phyloP scores from a whole-genome alignment of 2,329 filamentous ascomycete species.

The Dissoconium aciculare region DNA sequence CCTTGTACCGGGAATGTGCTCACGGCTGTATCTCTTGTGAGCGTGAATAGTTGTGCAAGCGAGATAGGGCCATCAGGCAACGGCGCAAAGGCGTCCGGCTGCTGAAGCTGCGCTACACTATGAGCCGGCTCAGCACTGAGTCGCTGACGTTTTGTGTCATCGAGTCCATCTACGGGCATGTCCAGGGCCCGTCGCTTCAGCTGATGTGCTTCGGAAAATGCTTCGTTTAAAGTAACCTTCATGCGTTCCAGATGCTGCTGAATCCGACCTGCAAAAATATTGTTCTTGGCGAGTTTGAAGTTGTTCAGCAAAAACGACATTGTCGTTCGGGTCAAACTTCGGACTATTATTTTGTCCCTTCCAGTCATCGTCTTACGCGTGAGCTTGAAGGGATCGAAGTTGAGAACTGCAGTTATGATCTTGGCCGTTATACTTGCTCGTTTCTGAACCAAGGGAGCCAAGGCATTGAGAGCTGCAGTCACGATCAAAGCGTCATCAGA shows the following conservation, averaged over 20 bases:
- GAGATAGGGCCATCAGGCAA: slow-evolving; percentile 62
- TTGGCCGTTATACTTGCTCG: slow-evolving; percentile 70
- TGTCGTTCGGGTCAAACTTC: slow-evolving; percentile 89
- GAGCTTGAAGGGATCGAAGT: slow-evolving; percentile 79
- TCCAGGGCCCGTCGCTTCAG: slow-evolving; percentile 56
- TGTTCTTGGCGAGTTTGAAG: slow-evolving; percentile 67
- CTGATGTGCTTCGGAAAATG: slow-evolving; percentile 58
- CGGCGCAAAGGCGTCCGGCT: slow-evolving; percentile 41
- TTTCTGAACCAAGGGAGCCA: slow-evolving; percentile 68
- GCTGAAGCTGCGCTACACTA: slow-evolving; percentile 12
- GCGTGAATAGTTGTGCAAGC: slow-evolving; percentile 70
- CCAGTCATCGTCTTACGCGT: slow-evolving; percentile 36
- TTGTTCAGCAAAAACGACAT: slow-evolving; percentile 72
- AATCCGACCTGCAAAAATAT: slow-evolving; percentile 59
- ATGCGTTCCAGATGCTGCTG: slow-evolving; percentile 77
- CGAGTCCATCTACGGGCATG: slow-evolving; percentile 56
- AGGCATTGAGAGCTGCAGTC: slow-evolving; percentile 78
- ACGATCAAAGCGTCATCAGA: slow-evolving; percentile 70
- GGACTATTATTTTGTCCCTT: slow-evolving; percentile 65
- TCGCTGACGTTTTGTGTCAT: slow-evolving; percentile 68
- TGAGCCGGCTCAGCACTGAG: slow-evolving; percentile 39
- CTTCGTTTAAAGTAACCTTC: slow-evolving; percentile 60
- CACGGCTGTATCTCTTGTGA: slow-evolving; percentile 60
- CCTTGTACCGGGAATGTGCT: slow-evolving; percentile 70
- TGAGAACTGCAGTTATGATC: slow-evolving; percentile 70